Evolutionary conservation across 768 basidiomycete species (phyloP).

Genomic region (Agrocybe pediades): DNA sequence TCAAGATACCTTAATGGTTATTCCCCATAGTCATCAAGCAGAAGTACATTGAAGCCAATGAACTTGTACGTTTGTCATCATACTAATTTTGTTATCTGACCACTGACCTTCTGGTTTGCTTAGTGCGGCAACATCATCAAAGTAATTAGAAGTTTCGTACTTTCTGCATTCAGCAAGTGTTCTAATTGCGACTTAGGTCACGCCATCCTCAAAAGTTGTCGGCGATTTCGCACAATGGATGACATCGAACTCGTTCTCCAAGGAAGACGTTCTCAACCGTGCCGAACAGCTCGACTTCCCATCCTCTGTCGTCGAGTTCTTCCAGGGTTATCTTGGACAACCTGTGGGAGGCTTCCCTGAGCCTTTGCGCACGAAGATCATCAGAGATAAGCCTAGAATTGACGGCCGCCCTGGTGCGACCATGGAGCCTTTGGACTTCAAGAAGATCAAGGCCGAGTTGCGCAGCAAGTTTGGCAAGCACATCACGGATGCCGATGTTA

Average conservation of each 20-base stretch:
- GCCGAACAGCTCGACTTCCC: constrained; percentile 97
- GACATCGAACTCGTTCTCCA: constrained; percentile 91
- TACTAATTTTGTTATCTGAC: constrained; percentile 4
- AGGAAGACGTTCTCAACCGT: constrained; percentile 81
- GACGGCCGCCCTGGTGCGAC: constrained; percentile 89
- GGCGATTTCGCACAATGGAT: constrained; percentile 99
- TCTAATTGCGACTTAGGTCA: constrained; percentile 54
- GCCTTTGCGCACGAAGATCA: constrained; percentile 87
- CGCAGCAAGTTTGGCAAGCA: constrained; percentile 94
- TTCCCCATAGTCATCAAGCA: constrained; percentile 80
- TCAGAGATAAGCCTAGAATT: constrained; percentile 91
- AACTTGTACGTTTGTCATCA: constrained; percentile 56
- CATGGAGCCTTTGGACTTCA: constrained; percentile 91
- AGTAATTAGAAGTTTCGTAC: constrained; percentile 30
- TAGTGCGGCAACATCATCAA: constrained; percentile 98
- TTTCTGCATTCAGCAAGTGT: no score
- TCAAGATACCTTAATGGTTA: constrained; percentile 12
- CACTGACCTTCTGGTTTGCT: no score
- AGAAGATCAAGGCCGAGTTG: constrained; percentile 92
- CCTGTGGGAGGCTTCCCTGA: constrained; percentile 99
- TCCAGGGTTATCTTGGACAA: constrained; percentile 98
- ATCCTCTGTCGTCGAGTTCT: constrained; percentile 95
- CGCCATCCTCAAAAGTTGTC: constrained; percentile 97
- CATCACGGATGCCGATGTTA: constrained; percentile 91
- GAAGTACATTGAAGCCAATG: constrained; percentile 98